Percentiles rank a stretch among this genome's conserved stretches.
These are phyloP conservation scores for Vaccinium myrtillus DNA, from an alignment of 148 eudicot species.

Conservation along the genomic window DNA sequence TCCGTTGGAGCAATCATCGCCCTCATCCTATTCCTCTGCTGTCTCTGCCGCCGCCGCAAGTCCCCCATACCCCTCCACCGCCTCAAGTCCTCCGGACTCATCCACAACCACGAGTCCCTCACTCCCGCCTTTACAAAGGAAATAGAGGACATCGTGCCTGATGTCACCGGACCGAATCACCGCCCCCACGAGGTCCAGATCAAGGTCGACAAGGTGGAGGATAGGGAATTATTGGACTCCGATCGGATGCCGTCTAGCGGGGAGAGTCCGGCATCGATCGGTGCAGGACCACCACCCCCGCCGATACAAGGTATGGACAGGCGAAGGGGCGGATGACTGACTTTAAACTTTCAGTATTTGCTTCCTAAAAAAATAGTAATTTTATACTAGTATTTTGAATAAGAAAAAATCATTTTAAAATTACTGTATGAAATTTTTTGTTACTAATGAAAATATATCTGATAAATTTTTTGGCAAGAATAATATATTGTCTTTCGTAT, in stretches of 20 bases:
- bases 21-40: constrained; percentile 66
- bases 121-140: constrained; percentile 65
- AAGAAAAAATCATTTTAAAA: too few relatives aligned
- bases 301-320: too few relatives aligned
- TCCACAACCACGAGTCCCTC: constrained; percentile 19
- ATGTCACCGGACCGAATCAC: constrained; percentile 45
- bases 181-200: constrained; percentile 65
- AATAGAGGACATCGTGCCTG: constrained; percentile 71
- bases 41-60: constrained; percentile 45
- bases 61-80: constrained; percentile 33
- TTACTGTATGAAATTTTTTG: too few relatives aligned
- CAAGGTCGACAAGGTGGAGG: constrained; percentile 77
- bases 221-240: constrained; percentile 67
- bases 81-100: constrained; percentile 16
- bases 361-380: too few relatives aligned
- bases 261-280: constrained; percentile 58
- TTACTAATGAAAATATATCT: too few relatives aligned
- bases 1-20: constrained; percentile 73
- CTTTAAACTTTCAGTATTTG: too few relatives aligned
- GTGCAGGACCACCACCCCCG: constrained; percentile 34
- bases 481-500: too few relatives aligned
- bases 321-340: too few relatives aligned
- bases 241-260: constrained; percentile 67
- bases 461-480: too few relatives aligned
- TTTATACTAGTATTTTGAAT: too few relatives aligned